These are phyloP conservation scores for Neurospora sp. DNA, from an alignment of 495 filamentous ascomycete genomes.

Conservation along the genomic window DNA sequence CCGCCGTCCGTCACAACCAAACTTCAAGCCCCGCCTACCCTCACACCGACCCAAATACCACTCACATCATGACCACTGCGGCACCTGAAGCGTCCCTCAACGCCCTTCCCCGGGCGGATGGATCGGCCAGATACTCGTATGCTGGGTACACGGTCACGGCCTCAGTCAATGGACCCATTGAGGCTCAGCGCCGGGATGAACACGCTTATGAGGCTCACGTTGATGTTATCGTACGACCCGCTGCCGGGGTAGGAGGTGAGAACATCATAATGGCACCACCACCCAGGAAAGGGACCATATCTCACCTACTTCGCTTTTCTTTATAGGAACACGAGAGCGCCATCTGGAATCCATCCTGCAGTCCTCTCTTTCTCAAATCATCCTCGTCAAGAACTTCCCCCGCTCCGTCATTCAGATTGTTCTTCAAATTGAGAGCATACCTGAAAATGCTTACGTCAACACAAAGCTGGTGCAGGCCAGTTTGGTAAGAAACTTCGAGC, in stretches of 20 bases:
- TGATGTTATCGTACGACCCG: constrained; percentile 83
- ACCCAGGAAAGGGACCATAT: constrained; percentile 4
- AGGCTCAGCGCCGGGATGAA: constrained; percentile 77
- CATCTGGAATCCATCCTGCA: constrained; percentile 64
- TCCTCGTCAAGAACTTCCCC: constrained; percentile 59
- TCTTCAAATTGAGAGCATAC: constrained; percentile 50
- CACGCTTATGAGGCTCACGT: constrained; percentile 81
- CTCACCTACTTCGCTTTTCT: constrained; percentile 28
- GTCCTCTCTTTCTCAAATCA: constrained; percentile 55
- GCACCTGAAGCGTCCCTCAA: constrained; percentile 41
- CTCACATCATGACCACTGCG: constrained; percentile 32
- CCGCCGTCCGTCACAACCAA: neutral
- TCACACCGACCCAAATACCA: neutral
- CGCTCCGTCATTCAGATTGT: constrained; percentile 57
- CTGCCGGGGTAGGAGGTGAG: constrained; percentile 72
- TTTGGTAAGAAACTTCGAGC: constrained; percentile 26
- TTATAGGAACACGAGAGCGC: constrained; percentile 55
- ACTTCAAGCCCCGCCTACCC: neutral
- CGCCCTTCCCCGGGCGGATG: constrained; percentile 66
- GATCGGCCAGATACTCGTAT: constrained; percentile 72
- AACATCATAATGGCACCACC: constrained; percentile 26
- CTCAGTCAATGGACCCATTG: constrained; percentile 86
- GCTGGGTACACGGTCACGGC: constrained; percentile 74
- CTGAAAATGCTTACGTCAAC: constrained; percentile 45
- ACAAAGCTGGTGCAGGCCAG: constrained; percentile 40